phyloP scores from a whole-genome alignment of 2,329 filamentous ascomycete genomes.

The Chrysoporthe austroafricana region DNA sequence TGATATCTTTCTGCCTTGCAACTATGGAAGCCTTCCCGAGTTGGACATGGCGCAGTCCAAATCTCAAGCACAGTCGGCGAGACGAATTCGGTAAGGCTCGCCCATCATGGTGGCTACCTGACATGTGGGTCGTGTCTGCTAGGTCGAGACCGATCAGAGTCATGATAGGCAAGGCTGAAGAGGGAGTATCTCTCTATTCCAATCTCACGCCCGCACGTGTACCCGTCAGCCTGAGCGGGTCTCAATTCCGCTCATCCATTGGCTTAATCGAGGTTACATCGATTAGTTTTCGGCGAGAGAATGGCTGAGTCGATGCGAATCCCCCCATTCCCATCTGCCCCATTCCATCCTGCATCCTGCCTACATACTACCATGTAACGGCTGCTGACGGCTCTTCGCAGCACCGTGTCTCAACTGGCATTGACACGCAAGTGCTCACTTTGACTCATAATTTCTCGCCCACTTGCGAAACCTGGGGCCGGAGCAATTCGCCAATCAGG shows the following conservation, averaged over 20 bases:
- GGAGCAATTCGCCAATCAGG: constrained; percentile 3
- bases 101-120: constrained; percentile 14
- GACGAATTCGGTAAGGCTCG: constrained; percentile 26
- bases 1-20: constrained; percentile 29
- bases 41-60: constrained; percentile 16
- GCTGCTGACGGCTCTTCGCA: neutral
- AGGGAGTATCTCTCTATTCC: constrained; percentile 9
- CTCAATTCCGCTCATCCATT: neutral
- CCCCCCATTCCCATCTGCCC: neutral
- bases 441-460: constrained; percentile 10
- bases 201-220: neutral
- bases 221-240: constrained; percentile 12
- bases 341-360: neutral
- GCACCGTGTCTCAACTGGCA: neutral
- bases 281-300: constrained; percentile 27
- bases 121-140: neutral
- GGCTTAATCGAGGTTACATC: constrained; percentile 11
- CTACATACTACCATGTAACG: neutral
- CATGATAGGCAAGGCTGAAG: neutral
- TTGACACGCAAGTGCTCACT: constrained; percentile 5
- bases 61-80: constrained; percentile 23
- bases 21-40: constrained; percentile 19
- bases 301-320: constrained; percentile 19
- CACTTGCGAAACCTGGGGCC: neutral
- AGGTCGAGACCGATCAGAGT: neutral